These are phyloP conservation scores for Mycosphaerelloides madeirae DNA, from an alignment of 2,329 filamentous ascomycete genomes.

Conservation along the genomic window DNA sequence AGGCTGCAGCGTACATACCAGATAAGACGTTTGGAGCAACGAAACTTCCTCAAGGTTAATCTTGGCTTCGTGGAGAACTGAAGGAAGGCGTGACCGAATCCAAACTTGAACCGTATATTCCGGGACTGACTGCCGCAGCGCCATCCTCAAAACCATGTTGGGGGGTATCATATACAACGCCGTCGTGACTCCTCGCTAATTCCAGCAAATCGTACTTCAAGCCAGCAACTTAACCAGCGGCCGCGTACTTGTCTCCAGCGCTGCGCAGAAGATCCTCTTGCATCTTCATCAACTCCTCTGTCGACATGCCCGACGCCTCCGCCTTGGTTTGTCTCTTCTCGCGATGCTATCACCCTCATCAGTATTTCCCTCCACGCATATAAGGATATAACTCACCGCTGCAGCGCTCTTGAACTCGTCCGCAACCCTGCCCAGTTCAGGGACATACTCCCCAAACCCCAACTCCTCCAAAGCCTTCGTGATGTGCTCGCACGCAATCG, in stretches of 20 bases:
- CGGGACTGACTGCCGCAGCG: no score
- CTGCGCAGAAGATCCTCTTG: slow-evolving; percentile 89
- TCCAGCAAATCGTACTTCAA: background rate
- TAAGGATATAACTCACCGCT: slow-evolving; percentile 57
- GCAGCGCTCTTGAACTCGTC: slow-evolving; percentile 88
- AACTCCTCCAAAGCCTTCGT: slow-evolving; percentile 89
- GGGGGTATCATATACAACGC: slow-evolving; percentile 5
- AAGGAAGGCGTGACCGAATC: no score
- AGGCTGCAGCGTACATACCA: no score
- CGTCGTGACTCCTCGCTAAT: background rate
- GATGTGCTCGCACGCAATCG: slow-evolving; percentile 96
- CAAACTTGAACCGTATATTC: no score
- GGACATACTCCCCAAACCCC: slow-evolving; percentile 88
- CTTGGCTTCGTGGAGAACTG: no score
- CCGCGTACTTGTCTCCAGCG: slow-evolving; percentile 67
- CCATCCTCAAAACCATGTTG: no score
- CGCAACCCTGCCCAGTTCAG: slow-evolving; percentile 78
- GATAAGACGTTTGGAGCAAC: no score
- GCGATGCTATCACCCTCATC: slow-evolving; percentile 57
- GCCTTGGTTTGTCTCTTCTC: slow-evolving; percentile 98
- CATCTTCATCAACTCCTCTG: slow-evolving; percentile 81
- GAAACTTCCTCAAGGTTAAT: no score
- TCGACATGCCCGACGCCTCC: slow-evolving; percentile 84
- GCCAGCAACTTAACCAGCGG: slow-evolving; percentile 5
- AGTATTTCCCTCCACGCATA: background rate